Conservation (phyloP, 2,329 filamentous ascomycete genomes). For the Xylariaceae sp. region DNA sequence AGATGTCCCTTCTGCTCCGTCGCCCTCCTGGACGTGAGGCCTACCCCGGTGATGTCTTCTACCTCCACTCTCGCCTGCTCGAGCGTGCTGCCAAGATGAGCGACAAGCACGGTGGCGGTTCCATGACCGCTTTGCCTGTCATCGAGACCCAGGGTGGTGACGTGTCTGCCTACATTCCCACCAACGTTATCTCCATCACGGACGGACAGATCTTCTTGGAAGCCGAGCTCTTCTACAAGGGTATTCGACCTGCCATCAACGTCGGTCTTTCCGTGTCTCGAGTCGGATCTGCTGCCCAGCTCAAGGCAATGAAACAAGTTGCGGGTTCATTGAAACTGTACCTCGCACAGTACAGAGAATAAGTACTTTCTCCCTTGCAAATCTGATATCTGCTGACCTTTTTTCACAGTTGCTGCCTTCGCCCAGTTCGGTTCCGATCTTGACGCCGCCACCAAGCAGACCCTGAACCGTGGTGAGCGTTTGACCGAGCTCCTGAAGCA, state of each 20-base stretch:
- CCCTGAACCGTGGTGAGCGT: constrained; percentile 95
- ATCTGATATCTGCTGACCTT: no score
- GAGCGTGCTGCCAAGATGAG: constrained; percentile 99
- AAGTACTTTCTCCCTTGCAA: no score
- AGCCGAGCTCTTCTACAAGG: constrained; percentile 99
- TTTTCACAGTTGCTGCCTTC: constrained; percentile 85
- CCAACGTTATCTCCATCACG: constrained; percentile 99
- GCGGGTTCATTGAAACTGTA: constrained; percentile 99
- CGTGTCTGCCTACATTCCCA: constrained; percentile 99
- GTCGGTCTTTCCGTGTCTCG: constrained; percentile 99
- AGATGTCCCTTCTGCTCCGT: constrained; percentile 97
- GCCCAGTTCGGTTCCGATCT: constrained; percentile 99
- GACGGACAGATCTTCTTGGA: constrained; percentile 99
- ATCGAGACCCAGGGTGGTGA: constrained; percentile 99
- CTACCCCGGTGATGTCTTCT: constrained; percentile 99
- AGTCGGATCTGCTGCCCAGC: constrained; percentile 98
- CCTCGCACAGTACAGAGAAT: constrained; percentile 99
- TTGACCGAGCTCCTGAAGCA: constrained; percentile 98
- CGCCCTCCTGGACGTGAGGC: constrained; percentile 98
- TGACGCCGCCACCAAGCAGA: constrained; percentile 98
- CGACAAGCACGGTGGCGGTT: constrained; percentile 90
- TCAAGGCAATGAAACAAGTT: constrained; percentile 99
- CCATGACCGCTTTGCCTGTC: constrained; percentile 92
- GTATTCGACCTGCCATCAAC: constrained; percentile 99
- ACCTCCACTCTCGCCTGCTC: constrained; percentile 97